A percentile compares a stretch with the other conserved stretches of the same genome.
Evolutionary conservation across 2,329 filamentous ascomycete genomes (phyloP).

Genomic region (Alternaria solani): DNA sequence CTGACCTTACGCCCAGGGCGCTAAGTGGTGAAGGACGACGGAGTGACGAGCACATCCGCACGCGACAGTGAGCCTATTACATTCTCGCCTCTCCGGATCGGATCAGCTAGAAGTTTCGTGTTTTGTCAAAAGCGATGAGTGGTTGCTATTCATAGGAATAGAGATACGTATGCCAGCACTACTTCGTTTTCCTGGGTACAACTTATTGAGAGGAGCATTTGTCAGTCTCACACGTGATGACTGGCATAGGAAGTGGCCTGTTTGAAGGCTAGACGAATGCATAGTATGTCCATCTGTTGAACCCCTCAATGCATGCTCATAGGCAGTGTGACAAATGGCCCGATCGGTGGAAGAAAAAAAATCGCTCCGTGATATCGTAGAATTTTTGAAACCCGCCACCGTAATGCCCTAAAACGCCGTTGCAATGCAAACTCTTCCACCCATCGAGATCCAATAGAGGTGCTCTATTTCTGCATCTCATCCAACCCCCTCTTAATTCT

Average conservation of each 20-base stretch:
- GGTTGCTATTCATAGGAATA: background rate
- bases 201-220: background rate
- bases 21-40: background rate
- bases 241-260: background rate
- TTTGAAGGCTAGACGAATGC: background rate
- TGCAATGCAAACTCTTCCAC: slow-evolving; percentile 28
- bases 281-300: slow-evolving; percentile 3
- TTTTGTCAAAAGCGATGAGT: too few species aligned
- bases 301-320: background rate
- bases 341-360: slow-evolving; percentile 4
- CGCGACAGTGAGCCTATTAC: background rate
- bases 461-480: slow-evolving; percentile 42
- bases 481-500: slow-evolving; percentile 74
- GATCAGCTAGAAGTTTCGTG: too few species aligned
- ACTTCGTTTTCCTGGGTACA: background rate
- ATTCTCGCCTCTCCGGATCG: background rate
- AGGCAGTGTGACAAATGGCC: background rate
- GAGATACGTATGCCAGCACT: too few species aligned
- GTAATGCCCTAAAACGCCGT: slow-evolving; percentile 32
- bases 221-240: background rate
- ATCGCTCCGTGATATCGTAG: slow-evolving; percentile 30
- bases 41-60: background rate
- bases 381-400: slow-evolving; percentile 26
- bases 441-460: background rate
- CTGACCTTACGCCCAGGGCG: background rate